Evolutionary conservation across 106 monocot genomes (phyloP).

Genomic region (Phalaenopsis aphrodite): DNA sequence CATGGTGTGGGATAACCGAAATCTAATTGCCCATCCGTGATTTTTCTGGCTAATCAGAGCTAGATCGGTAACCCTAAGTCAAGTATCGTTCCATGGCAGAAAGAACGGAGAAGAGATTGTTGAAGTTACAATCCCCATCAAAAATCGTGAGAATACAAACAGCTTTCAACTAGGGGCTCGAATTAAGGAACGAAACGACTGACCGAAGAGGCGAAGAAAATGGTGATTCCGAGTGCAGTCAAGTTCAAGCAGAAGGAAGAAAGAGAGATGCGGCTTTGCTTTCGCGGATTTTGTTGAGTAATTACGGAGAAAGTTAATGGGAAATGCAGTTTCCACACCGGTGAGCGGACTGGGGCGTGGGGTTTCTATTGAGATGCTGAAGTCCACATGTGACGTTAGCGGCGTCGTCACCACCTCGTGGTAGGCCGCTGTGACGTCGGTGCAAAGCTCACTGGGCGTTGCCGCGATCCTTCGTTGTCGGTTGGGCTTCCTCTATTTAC

Average conservation of each 20-base stretch:
- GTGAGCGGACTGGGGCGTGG: too few relatives aligned
- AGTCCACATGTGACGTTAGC: neutral
- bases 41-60: neutral
- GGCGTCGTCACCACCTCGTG: neutral
- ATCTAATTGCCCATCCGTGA: slow-evolving; percentile 3
- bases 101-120: neutral
- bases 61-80: neutral
- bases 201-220: neutral
- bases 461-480: neutral
- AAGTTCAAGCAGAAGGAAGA: neutral
- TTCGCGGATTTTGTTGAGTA: neutral
- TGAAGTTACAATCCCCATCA: neutral
- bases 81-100: neutral
- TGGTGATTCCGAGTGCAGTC: neutral
- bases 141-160: neutral
- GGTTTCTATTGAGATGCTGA: neutral
- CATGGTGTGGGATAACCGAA: slow-evolving; percentile 9
- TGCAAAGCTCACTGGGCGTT: neutral
- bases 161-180: too few relatives aligned
- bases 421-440: neutral
- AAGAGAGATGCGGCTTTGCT: neutral
- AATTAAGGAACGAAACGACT: neutral
- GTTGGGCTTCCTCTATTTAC: neutral
- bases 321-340: too few relatives aligned
- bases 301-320: neutral